Evolutionary conservation across 768 basidiomycete species (phyloP), one percentile per base, ranked within the genome.

Genomic region (Rhodocollybia butyracea): DNA sequence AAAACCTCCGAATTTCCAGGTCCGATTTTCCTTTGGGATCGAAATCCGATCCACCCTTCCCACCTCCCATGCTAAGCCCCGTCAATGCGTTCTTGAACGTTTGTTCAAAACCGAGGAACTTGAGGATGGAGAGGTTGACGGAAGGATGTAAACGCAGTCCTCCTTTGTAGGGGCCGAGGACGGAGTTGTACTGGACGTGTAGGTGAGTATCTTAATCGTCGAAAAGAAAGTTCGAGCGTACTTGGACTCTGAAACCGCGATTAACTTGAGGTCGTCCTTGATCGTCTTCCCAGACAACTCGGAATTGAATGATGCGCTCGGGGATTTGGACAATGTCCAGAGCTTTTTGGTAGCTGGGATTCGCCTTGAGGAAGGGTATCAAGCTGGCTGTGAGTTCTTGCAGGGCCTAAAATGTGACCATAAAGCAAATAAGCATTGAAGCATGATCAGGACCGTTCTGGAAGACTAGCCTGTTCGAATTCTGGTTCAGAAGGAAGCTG

Each of bases 101-200:
- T 69, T 90, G 88, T 72, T 90, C 88, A 71, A 88, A 87, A 42
- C 87, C 88, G 60, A 90, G 80, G 83, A 90, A 90, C 68, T 90
- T 90, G 70, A 90, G 80, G 74, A 90, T 88, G 62, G 85, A 86
- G 36, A 90, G 79, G 75, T 88, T 89, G 73, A 90, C 88, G 51
- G 83, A 81, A 58, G 86, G 86, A 76, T 89, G 87, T 50, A 90
- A 79, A 60, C 88, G 83, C 62, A 89, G 82, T 70, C 87, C 87
- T 59, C 88, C 88, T 70, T 88, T 86, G 78, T 88, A 88, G 40
- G 88, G 88, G 53, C 88, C 88, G 29, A 90, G 78, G 26, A 85
- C 85, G 43, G 86, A 88, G 78, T 86, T 87, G 76, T 84, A 89
- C 82, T 86, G 63, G 26, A 57, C 24, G 41, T 40, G 34, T 17